These are phyloP conservation scores for Metschnikowia sp. DNA, from an alignment of 805 yeast species.

Conservation along the genomic window DNA sequence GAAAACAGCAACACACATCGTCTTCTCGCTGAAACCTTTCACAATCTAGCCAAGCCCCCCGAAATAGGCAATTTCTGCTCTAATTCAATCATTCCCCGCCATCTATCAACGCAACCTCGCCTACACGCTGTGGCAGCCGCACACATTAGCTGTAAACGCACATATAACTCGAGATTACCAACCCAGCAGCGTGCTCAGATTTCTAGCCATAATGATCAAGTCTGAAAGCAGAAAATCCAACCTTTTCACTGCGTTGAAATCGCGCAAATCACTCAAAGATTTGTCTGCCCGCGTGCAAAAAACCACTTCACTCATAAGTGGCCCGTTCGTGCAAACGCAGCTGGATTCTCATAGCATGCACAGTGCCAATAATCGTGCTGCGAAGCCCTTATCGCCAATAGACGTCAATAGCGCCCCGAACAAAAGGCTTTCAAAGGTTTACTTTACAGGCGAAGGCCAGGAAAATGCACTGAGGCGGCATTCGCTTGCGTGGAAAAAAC, in stretches of 20 bases:
- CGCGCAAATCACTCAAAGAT: slow-evolving; percentile 12
- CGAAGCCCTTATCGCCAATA: slow-evolving; percentile 1
- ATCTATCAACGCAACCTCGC: not conserved
- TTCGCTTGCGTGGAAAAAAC: slow-evolving; percentile 4
- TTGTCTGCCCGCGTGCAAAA: slow-evolving; percentile 6
- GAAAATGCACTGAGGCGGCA: slow-evolving; percentile 5
- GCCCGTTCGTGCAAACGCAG: not conserved
- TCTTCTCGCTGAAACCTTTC: not conserved
- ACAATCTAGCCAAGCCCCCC: not conserved
- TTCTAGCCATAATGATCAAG: slow-evolving; percentile 1
- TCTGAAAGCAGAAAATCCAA: slow-evolving; percentile 11
- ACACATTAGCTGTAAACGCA: not conserved
- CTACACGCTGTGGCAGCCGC: not conserved
- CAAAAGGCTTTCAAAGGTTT: slow-evolving; percentile 1
- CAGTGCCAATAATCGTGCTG: not conserved
- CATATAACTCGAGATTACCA: not conserved
- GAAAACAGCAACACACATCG: not conserved
- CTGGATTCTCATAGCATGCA: not conserved
- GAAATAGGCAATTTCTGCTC: not conserved
- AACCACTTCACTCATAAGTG: slow-evolving; percentile 7
- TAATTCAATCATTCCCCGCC: not conserved
- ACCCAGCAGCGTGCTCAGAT: not conserved
- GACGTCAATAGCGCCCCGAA: slow-evolving; percentile 1
- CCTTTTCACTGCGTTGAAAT: slow-evolving; percentile 9
- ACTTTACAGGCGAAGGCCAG: not conserved